These are phyloP conservation scores for Penicillium maclennaniae DNA, from an alignment of 495 filamentous ascomycete genomes.

Conservation along the genomic window DNA sequence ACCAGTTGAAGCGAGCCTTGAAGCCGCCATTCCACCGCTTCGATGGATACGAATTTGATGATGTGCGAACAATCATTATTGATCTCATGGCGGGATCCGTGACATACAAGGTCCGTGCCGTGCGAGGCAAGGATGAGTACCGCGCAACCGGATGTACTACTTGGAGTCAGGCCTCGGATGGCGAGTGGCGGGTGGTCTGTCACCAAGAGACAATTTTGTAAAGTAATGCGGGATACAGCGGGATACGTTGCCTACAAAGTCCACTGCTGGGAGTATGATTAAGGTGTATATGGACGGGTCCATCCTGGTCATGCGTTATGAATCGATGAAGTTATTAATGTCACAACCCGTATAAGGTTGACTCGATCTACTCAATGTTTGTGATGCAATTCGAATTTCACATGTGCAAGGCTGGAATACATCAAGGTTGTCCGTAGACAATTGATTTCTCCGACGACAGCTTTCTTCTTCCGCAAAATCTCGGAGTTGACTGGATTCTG, in stretches of 20 bases:
- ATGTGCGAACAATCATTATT: slow-evolving; percentile 41
- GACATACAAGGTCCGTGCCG: slow-evolving; percentile 35
- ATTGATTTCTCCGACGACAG: too few species aligned
- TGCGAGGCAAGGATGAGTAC: slow-evolving; percentile 25
- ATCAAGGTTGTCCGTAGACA: too few species aligned
- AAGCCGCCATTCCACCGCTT: slow-evolving; percentile 42
- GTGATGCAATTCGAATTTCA: neutral
- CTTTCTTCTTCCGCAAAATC: too few species aligned
- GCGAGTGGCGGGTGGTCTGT: slow-evolving; percentile 39
- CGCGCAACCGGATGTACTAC: slow-evolving; percentile 36
- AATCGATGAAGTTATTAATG: slow-evolving; percentile 10
- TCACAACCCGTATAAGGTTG: neutral
- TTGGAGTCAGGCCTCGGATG: slow-evolving; percentile 45
- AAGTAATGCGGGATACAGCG: neutral
- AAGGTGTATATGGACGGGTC: neutral
- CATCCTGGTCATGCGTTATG: slow-evolving; percentile 11
- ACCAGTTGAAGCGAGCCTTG: slow-evolving; percentile 24
- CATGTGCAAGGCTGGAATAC: too few species aligned
- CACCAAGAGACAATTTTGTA: slow-evolving; percentile 41
- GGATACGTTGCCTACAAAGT: neutral
- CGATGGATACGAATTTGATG: slow-evolving; percentile 36
- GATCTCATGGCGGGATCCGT: slow-evolving; percentile 44
- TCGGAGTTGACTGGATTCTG: too few species aligned
- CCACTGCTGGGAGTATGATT: neutral
- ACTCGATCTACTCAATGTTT: neutral